Conservation (phyloP, 176 grass and related monocot genomes). For the Canna indica region DNA sequence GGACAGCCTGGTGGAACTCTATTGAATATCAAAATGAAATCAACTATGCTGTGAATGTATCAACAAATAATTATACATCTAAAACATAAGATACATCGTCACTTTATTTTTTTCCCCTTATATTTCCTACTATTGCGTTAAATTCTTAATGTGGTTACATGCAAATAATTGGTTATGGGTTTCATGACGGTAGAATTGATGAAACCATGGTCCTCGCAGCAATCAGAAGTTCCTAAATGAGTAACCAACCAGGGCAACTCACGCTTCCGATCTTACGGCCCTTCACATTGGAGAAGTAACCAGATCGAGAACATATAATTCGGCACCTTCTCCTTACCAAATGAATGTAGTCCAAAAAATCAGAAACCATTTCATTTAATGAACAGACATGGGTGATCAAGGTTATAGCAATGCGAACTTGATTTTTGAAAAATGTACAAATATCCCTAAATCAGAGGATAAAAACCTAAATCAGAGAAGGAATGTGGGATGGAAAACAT, state of each 20-base stretch:
- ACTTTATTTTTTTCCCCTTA: background rate
- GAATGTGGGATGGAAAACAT: background rate
- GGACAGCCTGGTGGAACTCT: background rate
- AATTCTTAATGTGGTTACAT: background rate
- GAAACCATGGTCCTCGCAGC: background rate
- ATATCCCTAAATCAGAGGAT: too few relatives aligned
- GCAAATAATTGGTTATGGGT: background rate
- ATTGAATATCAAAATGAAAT: background rate
- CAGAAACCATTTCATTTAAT: background rate
- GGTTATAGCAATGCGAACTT: background rate
- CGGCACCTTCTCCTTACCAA: background rate
- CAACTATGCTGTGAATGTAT: background rate
- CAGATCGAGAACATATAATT: background rate
- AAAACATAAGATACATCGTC: background rate
- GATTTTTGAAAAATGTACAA: background rate
- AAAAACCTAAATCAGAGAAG: background rate
- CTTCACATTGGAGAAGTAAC: background rate
- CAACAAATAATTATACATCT: too few relatives aligned
- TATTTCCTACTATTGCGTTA: too few relatives aligned
- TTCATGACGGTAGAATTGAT: background rate
- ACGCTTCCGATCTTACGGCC: background rate
- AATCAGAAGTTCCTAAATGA: background rate
- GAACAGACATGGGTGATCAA: background rate
- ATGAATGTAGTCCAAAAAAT: background rate
- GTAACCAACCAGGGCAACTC: background rate